Conservation (phyloP, 108 stramenopile genomes). For the Cyclotella sp. region DNA sequence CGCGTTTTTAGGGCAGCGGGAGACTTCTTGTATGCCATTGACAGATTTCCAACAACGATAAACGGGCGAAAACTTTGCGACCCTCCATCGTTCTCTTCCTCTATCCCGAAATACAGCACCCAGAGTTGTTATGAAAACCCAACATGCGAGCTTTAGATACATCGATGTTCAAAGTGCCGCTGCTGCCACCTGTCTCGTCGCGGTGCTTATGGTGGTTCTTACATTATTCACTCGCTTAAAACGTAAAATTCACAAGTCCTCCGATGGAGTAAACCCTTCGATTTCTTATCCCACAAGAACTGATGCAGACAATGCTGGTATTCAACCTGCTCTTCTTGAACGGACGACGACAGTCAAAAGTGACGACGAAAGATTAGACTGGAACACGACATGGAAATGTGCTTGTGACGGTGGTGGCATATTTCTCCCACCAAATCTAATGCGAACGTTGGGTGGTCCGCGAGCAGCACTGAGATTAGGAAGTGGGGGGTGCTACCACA, state of each 20-base stretch:
- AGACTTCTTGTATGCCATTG: too few species aligned
- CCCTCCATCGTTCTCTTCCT: too few species aligned
- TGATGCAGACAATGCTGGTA: background rate
- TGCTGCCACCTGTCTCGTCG: background rate
- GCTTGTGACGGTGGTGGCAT: conserved; percentile 48
- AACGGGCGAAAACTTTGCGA: too few species aligned
- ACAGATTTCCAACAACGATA: too few species aligned
- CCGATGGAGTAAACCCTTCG: background rate
- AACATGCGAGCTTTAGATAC: too few species aligned
- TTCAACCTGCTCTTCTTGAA: background rate
- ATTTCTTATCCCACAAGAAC: background rate
- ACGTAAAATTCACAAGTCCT: background rate
- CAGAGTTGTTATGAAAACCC: too few species aligned
- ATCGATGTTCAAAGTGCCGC: too few species aligned
- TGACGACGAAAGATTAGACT: background rate
- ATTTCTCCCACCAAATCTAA: conserved; percentile 47
- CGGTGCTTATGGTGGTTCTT: background rate
- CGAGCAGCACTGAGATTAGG: conserved; percentile 43
- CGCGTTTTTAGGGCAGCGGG: too few species aligned
- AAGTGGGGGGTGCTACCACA: conserved; percentile 50
- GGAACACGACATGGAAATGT: conserved; percentile 35
- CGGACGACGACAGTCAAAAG: background rate
- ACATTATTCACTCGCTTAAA: background rate
- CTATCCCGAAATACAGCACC: too few species aligned
- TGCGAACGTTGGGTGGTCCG: conserved; percentile 39